A percentile compares a stretch with the other conserved stretches of the same genome.
Conservation (phyloP, 2,329 filamentous ascomycete species). For the Xenosphaeropsis pyriputrescens region DNA sequence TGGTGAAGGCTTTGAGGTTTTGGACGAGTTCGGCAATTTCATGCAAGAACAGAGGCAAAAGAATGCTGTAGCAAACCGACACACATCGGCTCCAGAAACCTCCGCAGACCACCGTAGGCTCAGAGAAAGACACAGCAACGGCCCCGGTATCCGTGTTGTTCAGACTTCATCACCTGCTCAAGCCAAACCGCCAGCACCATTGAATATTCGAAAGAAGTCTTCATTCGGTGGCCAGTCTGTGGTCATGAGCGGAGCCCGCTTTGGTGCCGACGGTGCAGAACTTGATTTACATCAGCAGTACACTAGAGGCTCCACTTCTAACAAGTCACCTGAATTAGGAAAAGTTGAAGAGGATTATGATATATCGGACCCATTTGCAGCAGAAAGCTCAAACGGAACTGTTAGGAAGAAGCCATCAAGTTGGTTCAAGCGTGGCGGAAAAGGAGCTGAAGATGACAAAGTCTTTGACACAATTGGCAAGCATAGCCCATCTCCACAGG, state of each 20-base stretch:
- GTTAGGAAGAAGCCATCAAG: constrained; percentile 14
- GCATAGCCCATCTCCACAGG: constrained; percentile 1
- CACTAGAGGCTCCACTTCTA: constrained; percentile 2
- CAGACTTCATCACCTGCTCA: constrained; percentile 12
- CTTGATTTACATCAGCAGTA: constrained; percentile 10
- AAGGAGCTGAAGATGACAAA: constrained; percentile 7
- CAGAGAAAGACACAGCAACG: too few relatives aligned
- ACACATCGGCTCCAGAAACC: constrained; percentile 16
- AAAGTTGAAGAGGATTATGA: constrained; percentile 8
- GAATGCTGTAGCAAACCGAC: constrained; percentile 9
- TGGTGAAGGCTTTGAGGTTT: constrained; percentile 10
- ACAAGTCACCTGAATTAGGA: constrained; percentile 5
- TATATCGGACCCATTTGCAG: constrained; percentile 6
- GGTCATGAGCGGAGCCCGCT: constrained; percentile 6
- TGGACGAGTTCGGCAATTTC: constrained; percentile 4
- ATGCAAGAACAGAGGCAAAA: constrained; percentile 3
- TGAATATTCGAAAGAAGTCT: constrained; percentile 17
- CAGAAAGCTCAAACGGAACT: constrained; percentile 11
- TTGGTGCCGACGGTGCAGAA: constrained; percentile 1
- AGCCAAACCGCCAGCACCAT: constrained; percentile 16
- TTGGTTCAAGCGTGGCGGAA: constrained; percentile 18
- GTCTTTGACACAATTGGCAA: constrained; percentile 5
- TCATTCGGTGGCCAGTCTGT: constrained; percentile 6
- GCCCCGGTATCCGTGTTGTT: constrained; percentile 15
- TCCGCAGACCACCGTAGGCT: constrained; percentile 2